A percentile compares a stretch with the other conserved stretches of the same genome.
phyloP scores from a whole-genome alignment of 768 basidiomycete species.

The Tylopilus subfusipes region DNA sequence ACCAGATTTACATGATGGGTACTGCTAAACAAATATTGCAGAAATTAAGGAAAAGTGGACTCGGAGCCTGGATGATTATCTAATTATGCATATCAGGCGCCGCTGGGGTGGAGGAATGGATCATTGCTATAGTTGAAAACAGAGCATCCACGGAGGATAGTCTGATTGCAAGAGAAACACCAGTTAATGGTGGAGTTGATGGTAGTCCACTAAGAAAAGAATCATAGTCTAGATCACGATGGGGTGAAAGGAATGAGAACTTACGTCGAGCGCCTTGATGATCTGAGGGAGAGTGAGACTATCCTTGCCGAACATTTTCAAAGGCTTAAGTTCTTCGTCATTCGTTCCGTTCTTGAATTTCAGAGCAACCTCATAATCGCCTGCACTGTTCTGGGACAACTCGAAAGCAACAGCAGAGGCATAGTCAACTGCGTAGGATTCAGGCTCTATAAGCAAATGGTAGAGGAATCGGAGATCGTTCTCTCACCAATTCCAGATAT shows the following conservation, averaged over 20 bases:
- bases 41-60: background rate
- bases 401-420: conserved; percentile 72
- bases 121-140: conserved; percentile 30
- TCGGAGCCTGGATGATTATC: background rate
- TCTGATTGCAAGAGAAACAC: conserved; percentile 35
- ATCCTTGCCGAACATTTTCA: conserved; percentile 61
- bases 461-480: background rate
- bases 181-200: conserved; percentile 34
- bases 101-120: conserved; percentile 22
- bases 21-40: background rate
- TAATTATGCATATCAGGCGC: background rate
- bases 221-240: background rate
- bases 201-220: conserved; percentile 15
- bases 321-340: conserved; percentile 48
- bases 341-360: conserved; percentile 79
- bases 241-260: background rate
- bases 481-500: conserved; percentile 62
- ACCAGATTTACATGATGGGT: background rate
- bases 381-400: conserved; percentile 57
- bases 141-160: conserved; percentile 30
- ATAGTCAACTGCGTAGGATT: conserved; percentile 54
- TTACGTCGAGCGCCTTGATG: conserved; percentile 19
- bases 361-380: conserved; percentile 70
- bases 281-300: conserved; percentile 20
- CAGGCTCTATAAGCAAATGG: background rate